Percentiles rank a stretch among this genome's conserved stretches.
phyloP scores from a whole-genome alignment of 2,329 filamentous ascomycete species.

The Epichloe brachyelytri region DNA sequence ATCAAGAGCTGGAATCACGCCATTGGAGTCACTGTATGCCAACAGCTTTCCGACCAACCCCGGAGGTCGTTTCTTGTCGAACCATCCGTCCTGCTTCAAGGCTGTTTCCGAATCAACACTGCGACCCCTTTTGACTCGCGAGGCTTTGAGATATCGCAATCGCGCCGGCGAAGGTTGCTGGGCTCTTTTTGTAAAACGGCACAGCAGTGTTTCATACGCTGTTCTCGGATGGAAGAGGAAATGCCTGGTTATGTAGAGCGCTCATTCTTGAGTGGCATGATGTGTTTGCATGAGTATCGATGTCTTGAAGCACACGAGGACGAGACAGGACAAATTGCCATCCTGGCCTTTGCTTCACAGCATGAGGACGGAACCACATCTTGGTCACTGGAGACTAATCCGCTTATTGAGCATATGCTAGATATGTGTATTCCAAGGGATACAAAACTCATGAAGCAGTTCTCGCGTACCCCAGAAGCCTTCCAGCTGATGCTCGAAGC shows the following conservation, averaged over 20 bases:
- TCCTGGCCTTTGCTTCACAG: slow-evolving; percentile 1
- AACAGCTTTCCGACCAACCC: slow-evolving; percentile 8
- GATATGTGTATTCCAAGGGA: not conserved
- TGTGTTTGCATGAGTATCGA: not conserved
- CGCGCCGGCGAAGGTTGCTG: slow-evolving; percentile 11
- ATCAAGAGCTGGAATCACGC: slow-evolving; percentile 9
- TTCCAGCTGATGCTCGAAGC: not conserved
- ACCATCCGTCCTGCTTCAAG: slow-evolving; percentile 14
- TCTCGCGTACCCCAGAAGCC: not conserved
- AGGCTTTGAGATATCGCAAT: slow-evolving; percentile 12
- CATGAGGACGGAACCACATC: not conserved
- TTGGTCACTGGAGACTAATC: not conserved
- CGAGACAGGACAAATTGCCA: slow-evolving; percentile 1
- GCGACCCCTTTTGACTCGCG: slow-evolving; percentile 12
- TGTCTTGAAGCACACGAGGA: not conserved
- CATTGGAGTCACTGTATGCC: slow-evolving; percentile 18
- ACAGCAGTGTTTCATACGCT: not conserved
- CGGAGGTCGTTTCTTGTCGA: slow-evolving; percentile 3
- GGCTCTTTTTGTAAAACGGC: slow-evolving; percentile 12
- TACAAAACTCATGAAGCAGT: not conserved
- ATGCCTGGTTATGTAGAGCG: not conserved
- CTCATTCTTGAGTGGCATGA: not conserved
- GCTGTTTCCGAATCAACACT: slow-evolving; percentile 8
- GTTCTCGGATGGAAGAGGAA: not conserved
- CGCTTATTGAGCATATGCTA: not conserved